Base-by-base conservation (phyloP, 441 rosid genomes). In the Hura crepitans region DNA sequence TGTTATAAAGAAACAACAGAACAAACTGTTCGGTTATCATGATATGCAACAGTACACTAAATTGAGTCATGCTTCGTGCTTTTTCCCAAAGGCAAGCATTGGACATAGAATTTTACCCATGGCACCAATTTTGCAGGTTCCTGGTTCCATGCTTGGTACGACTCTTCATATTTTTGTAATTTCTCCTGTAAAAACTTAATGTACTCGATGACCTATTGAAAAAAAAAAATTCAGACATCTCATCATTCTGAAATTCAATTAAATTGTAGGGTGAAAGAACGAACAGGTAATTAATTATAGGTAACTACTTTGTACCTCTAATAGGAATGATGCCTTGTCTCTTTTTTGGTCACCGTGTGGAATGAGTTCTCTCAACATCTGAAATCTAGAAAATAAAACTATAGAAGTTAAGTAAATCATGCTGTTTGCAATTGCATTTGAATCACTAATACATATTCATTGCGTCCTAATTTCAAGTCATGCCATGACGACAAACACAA, bases 311-410 rank as follows among this genome's bases (percentile, higher is more conserved):
- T 54, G 57, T 67, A 91, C 97, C 97, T 95, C 99, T 67, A 92
- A 79, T 17, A 92, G 83, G 80, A 95, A 95, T 18, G 97, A 95
- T 3, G 99, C 99, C 82, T 90, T 95, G 69, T 95, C 99, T 67
- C 95, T 86, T 81, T 92, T 95, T 55, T 92, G 97, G 72, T 95
- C 97, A n/a, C 91, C 81, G 69, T 84, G 89, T 50, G 99, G 99
- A 70, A 92, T 89, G 33, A 95, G 83, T 46, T 80, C 90, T 76
- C 97, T 86, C 79, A 92, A 74, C 90, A 65, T 87, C 81, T 92
- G 99, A 83, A 95, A 95, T 79, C 99, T 94, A 7, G 37, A 70
- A 7, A 37, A 57, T 35, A 35, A 35, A 35, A 35, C 22, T 56
- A 30, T 35, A 27, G 30, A 50, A 23, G 25, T 33, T 39, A 31